Evolutionary conservation across 306 rosid genomes (phyloP).

Genomic region (Medicago arabica): DNA sequence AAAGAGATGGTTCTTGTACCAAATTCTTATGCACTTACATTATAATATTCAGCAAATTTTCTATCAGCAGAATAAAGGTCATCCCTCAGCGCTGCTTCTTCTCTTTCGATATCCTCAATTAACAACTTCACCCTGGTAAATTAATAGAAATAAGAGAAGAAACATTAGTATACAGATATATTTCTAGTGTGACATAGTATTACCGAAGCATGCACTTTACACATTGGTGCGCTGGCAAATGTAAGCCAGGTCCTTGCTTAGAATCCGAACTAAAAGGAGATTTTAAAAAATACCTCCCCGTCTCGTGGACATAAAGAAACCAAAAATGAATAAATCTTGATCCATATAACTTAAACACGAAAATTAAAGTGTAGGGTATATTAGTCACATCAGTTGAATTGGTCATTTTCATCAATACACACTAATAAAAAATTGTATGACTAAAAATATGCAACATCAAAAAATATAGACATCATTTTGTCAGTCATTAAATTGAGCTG

Average conservation of each 20-base stretch:
- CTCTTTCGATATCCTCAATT: slow-evolving; percentile 88
- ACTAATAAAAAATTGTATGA: slow-evolving; percentile 11
- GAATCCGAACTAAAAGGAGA: no score
- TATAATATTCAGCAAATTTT: slow-evolving; percentile 88
- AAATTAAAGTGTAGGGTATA: slow-evolving; percentile 25
- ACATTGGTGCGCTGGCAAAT: slow-evolving; percentile 19
- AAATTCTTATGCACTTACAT: slow-evolving; percentile 52
- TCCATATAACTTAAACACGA: slow-evolving; percentile 21
- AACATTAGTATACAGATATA: slow-evolving; percentile 28
- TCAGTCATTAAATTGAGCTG: not conserved
- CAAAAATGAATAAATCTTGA: slow-evolving; percentile 26
- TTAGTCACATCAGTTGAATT: slow-evolving; percentile 27
- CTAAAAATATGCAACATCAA: slow-evolving; percentile 17
- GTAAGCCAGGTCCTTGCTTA: slow-evolving; percentile 3
- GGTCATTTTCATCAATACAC: slow-evolving; percentile 19
- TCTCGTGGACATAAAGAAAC: slow-evolving; percentile 28
- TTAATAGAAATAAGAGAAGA: slow-evolving; percentile 37
- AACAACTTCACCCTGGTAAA: slow-evolving; percentile 78
- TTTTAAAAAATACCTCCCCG: not conserved
- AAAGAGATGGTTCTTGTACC: slow-evolving; percentile 9
- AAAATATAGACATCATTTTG: slow-evolving; percentile 19
- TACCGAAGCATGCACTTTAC: slow-evolving; percentile 18
- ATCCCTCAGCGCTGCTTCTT: slow-evolving; percentile 81
- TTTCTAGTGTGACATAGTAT: slow-evolving; percentile 27
- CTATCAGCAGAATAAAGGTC: slow-evolving; percentile 89